Conservation (phyloP, 352 stramenopile genomes). For the Peronospora destructor region DNA sequence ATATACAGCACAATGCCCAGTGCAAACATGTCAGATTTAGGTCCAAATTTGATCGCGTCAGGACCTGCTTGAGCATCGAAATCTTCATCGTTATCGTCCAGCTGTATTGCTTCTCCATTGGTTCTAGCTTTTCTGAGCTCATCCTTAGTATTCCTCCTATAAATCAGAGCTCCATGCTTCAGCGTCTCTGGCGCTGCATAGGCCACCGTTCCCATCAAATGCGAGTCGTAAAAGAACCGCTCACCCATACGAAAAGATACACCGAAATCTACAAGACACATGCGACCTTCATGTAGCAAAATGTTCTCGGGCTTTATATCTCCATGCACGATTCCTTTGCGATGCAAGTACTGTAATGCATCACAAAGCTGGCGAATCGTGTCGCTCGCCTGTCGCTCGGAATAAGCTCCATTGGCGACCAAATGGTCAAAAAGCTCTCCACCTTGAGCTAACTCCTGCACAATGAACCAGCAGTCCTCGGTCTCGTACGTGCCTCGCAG, state of each 20-base stretch:
- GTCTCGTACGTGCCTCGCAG: conserved; percentile 69
- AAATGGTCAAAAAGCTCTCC: conserved; percentile 87
- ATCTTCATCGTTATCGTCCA: conserved; percentile 29
- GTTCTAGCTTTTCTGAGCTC: conserved; percentile 17
- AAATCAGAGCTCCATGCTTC: conserved; percentile 35
- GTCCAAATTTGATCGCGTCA: conserved; percentile 46
- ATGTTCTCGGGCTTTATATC: conserved; percentile 89
- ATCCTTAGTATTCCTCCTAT: conserved; percentile 30
- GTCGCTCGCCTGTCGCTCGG: conserved; percentile 65
- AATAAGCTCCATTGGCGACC: conserved; percentile 80
- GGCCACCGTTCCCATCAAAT: conserved; percentile 66
- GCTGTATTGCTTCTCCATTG: conserved; percentile 12
- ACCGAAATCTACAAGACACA: conserved; percentile 85
- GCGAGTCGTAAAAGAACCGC: conserved; percentile 63
- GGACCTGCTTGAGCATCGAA: conserved; percentile 26
- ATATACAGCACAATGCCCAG: conserved; percentile 82
- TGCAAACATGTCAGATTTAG: conserved; percentile 78
- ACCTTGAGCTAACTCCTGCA: conserved; percentile 77
- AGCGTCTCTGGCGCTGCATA: conserved; percentile 73
- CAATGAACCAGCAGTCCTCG: conserved; percentile 71
- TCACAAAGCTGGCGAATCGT: conserved; percentile 69
- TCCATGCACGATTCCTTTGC: conserved; percentile 82
- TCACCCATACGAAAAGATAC: conserved; percentile 76
- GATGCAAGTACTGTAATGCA: conserved; percentile 78
- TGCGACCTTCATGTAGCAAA: conserved; percentile 57